Base-by-base conservation (phyloP, 2,329 filamentous ascomycete species). In the Trichoderma hamatum region DNA sequence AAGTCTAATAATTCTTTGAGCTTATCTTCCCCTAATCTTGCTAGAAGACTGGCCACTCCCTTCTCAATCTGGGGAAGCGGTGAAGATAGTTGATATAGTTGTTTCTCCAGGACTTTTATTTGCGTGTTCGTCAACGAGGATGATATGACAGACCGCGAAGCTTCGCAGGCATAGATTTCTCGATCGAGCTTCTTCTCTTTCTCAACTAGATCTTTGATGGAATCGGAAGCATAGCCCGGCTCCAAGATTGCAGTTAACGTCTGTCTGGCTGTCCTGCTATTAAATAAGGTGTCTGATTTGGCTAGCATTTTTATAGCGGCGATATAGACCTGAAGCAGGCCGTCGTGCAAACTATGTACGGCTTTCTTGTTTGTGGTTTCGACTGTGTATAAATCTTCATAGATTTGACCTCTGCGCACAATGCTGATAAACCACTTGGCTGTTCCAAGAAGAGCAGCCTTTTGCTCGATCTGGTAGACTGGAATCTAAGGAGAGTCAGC, bases 321-420 rank as follows among this genome's bases (percentile, higher is more conserved):
- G 1, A 21, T 32, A 2, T 69, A 69, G 39, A 43, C 26, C 10
- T 32, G 30, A 4, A 65, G n/a, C 19, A 69, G 59, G 1, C 30
- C 32, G 9, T 32, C 39, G 7, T 58, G 54, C 9, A 69, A 46
- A 13, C 24, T 46, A 6, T n/a, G 0, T 1, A 59, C 5, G 9
- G 60, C 39, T 14, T 0, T 21, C 3, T 32, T 19, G 5, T 54
- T 24, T n/a, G 43, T n/a, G 2, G 13, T 52, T 16, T 30, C 32
- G 5, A 30, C 13, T 0, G 7, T 69, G 16, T 69, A 65, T 1
- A 65, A 2, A 13, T 16, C 14, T n/a, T 60, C 67, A 39, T 52
- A 69, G 1, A 69, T 34, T 13, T 69, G 30, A 0, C 60, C 67
- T 64, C 67, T 51, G 7, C 60, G 60, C 30, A 69, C 36, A 52